These are phyloP conservation scores for Fusarium floridanum DNA, from an alignment of 2,329 filamentous ascomycete genomes.

Conservation along the genomic window DNA sequence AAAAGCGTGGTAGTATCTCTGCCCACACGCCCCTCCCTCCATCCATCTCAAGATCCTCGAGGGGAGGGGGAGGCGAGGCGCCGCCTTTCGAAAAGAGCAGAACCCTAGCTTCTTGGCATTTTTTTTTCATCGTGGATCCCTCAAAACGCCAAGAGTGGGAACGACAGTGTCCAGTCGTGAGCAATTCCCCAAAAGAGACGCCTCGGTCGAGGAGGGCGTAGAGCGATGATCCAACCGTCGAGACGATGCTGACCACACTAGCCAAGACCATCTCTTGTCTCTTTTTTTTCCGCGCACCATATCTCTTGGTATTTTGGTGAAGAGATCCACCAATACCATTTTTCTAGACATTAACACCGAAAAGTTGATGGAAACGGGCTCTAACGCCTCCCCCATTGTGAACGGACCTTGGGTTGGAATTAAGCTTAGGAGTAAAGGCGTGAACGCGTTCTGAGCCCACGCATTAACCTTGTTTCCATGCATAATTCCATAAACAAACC, in stretches of 20 bases:
- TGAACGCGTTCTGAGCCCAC: too few species aligned
- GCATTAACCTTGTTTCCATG: slow-evolving; percentile 21
- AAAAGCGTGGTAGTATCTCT: slow-evolving; percentile 7
- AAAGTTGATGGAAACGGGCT: neutral
- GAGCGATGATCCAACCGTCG: neutral
- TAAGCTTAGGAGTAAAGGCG: neutral
- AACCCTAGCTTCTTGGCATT: slow-evolving; percentile 11
- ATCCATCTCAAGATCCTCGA: slow-evolving; percentile 5
- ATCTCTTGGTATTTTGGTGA: neutral
- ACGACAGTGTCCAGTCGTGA: slow-evolving; percentile 20
- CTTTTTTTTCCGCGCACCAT: neutral
- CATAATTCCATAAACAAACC: slow-evolving; percentile 11
- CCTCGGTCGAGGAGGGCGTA: slow-evolving; percentile 14
- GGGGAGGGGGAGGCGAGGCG: neutral
- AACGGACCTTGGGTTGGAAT: neutral
- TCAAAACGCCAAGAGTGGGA: slow-evolving; percentile 37
- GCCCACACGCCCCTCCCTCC: slow-evolving; percentile 22
- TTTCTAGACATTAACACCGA: neutral
- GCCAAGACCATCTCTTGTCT: neutral
- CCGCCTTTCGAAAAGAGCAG: neutral
- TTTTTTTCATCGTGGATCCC: slow-evolving; percentile 19
- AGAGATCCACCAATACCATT: neutral
- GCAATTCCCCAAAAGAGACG: slow-evolving; percentile 24
- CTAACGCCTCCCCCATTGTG: neutral
- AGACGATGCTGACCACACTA: neutral